phyloP scores from a whole-genome alignment of 192 early-diverging fungal genomes.

The Backusella westeae region DNA sequence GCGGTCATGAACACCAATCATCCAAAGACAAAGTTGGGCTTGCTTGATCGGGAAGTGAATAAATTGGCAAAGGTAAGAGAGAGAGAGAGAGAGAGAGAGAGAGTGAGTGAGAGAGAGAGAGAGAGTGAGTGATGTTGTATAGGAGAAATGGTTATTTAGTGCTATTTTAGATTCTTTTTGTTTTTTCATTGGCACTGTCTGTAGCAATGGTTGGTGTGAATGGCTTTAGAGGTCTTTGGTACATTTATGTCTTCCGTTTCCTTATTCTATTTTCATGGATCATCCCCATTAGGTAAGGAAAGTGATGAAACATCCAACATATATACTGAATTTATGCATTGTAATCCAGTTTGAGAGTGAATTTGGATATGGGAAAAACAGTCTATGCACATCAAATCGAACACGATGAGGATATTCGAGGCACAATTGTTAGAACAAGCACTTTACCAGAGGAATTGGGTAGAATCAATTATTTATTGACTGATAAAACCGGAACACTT shows the following conservation, averaged over 20 bases:
- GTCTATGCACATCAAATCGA: slow-evolving; percentile 90
- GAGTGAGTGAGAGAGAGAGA: too few species aligned
- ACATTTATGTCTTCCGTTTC: slow-evolving; percentile 89
- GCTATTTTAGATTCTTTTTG: slow-evolving; percentile 71
- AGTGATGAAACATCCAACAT: neutral
- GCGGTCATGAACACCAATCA: slow-evolving; percentile 96
- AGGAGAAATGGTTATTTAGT: neutral
- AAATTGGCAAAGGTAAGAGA: slow-evolving; percentile 85
- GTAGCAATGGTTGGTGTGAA: slow-evolving; percentile 86
- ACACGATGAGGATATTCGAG: slow-evolving; percentile 79
- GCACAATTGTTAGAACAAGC: slow-evolving; percentile 88
- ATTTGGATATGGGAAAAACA: slow-evolving; percentile 96
- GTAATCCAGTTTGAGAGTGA: slow-evolving; percentile 72
- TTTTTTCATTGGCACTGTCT: slow-evolving; percentile 80
- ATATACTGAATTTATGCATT: neutral
- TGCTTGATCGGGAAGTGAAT: slow-evolving; percentile 90
- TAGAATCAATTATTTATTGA: slow-evolving; percentile 87
- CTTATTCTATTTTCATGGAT: slow-evolving; percentile 94
- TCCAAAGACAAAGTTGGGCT: slow-evolving; percentile 87
- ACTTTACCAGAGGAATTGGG: slow-evolving; percentile 97
- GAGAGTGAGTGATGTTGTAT: too few species aligned
- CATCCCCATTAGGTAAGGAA: slow-evolving; percentile 79
- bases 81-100: too few species aligned
- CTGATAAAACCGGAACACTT: slow-evolving; percentile 96
- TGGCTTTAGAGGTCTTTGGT: slow-evolving; percentile 89